Conservation (phyloP, 75 land plant species). For the Adiantum capillusveneris region DNA sequence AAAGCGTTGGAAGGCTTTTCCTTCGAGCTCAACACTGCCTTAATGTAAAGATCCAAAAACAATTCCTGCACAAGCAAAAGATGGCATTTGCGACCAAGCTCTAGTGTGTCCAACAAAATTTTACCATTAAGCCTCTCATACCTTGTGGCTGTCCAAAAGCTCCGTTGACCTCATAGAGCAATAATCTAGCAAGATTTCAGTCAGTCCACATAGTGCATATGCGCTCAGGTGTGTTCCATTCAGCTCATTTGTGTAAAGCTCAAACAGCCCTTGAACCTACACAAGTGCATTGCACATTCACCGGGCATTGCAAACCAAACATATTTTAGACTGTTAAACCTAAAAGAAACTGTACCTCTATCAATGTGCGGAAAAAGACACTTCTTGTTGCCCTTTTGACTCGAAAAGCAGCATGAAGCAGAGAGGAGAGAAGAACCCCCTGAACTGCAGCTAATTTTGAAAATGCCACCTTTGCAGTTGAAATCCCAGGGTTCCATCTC, state of each 20-base stretch:
- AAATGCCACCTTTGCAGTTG: slow-evolving; percentile 74
- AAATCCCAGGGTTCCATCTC: slow-evolving; percentile 44
- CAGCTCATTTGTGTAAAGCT: slow-evolving; percentile 56
- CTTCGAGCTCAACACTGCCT: slow-evolving; percentile 58
- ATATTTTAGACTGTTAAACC: not conserved
- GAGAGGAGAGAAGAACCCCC: slow-evolving; percentile 43
- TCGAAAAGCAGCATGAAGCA: slow-evolving; percentile 49
- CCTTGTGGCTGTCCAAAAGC: slow-evolving; percentile 58
- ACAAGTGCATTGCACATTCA: too few species aligned
- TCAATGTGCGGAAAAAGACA: slow-evolving; percentile 44
- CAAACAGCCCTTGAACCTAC: slow-evolving; percentile 50
- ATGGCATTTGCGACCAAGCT: not conserved
- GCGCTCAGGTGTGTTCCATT: slow-evolving; percentile 43
- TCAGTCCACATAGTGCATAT: slow-evolving; percentile 48
- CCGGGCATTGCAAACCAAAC: too few species aligned
- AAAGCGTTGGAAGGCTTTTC: slow-evolving; percentile 73
- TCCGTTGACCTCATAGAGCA: slow-evolving; percentile 19
- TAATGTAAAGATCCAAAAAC: slow-evolving; percentile 82
- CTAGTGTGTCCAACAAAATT: not conserved
- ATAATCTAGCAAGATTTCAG: slow-evolving; percentile 52
- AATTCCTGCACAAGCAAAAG: slow-evolving; percentile 41
- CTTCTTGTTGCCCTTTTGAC: slow-evolving; percentile 42
- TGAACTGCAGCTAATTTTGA: slow-evolving; percentile 56
- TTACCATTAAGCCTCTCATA: slow-evolving; percentile 5
- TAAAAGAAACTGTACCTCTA: slow-evolving; percentile 35